These are phyloP conservation scores for Aspergillus oerlinghausenensis DNA, from an alignment of 2,329 filamentous ascomycete genomes.

Conservation along the genomic window DNA sequence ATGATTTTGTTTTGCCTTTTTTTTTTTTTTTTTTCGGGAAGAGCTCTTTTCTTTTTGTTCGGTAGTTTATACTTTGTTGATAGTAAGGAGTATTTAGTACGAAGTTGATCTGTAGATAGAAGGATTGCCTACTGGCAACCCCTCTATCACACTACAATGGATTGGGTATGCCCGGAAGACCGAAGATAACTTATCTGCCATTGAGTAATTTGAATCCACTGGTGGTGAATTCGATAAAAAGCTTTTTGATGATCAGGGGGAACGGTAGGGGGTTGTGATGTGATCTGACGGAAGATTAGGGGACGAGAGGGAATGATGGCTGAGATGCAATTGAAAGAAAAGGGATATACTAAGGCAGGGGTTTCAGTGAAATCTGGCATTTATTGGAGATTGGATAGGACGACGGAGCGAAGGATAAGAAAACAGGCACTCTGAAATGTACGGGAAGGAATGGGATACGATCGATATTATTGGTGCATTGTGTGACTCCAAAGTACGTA, in stretches of 20 bases:
- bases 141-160: background rate
- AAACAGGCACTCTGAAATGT: no score
- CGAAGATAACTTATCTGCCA: background rate
- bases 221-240: background rate
- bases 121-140: background rate
- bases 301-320: background rate
- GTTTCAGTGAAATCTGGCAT: no score
- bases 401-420: background rate
- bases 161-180: background rate
- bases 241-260: background rate
- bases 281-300: background rate
- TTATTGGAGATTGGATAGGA: background rate
- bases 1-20: no score
- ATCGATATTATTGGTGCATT: no score
- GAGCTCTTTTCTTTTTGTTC: no score
- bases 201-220: no score
- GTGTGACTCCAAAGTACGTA: background rate
- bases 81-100: background rate
- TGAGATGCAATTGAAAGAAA: background rate
- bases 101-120: background rate
- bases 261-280: background rate
- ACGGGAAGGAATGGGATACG: background rate
- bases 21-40: no score
- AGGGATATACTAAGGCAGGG: background rate
- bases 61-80: no score